Evolutionary conservation across 352 stramenopile species (phyloP), one percentile per base, ranked within the genome.

Genomic region (Pythium myriotylum): DNA sequence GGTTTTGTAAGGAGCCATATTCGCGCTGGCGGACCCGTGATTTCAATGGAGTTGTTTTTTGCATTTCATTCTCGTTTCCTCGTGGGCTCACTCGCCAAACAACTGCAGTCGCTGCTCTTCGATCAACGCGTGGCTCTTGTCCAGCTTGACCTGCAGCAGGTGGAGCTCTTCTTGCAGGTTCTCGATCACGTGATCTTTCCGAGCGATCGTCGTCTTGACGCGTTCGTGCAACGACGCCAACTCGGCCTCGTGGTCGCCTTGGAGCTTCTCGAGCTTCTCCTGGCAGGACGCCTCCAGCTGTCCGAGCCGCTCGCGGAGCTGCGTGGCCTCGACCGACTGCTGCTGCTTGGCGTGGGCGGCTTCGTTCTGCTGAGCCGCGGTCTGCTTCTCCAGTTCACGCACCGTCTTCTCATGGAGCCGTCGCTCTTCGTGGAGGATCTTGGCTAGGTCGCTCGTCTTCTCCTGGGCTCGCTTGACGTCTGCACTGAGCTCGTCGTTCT

Each of bases 51-150:
- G 29, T 10, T 10, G 10, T 20, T 23, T 32, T 61, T 67, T 54
- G 20, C 9, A 35, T 27, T 67, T 54, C 53, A 22, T n/a, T 51
- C 16, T 33, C 17, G 9, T 52, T 29, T 53, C 6, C 4, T 26
- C 3, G 20, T 54, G 8, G n/a, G 14, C 50, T 55, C 2, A 79
- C 19, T 79, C 74, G 22, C 71, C 74, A 52, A 88, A 92, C 51
- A 92, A 68, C 54, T 92, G 84, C 40, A 75, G 37, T 4, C 84
- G 75, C 60, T 94, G 84, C 27, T 92, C 81, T 32, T 90, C 78
- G 20, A 93, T 88, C 19, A 93, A 73, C 20, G 77, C 75, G 32
- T 87, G 72, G 49, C 81, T 90, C 58, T 90, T 92, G 19, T 90
- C 74, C 1, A 94, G 70, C 56, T 91, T 84, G 3, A 81, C 82